phyloP scores from a whole-genome alignment of 2,329 filamentous ascomycete species.

The Aspergillus niger region DNA sequence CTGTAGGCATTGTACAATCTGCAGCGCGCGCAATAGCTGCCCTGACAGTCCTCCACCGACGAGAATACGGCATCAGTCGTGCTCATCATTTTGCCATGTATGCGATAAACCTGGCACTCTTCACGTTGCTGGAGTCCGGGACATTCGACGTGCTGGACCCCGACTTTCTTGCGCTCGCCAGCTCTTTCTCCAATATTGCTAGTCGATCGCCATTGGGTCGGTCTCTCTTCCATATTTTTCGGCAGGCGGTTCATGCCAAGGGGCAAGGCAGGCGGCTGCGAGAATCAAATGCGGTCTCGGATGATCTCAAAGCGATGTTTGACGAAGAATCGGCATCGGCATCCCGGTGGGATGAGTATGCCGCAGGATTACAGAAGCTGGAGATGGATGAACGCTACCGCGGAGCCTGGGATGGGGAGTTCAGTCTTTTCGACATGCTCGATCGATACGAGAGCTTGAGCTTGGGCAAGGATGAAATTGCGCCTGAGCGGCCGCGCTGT shows the following conservation, averaged over 20 bases:
- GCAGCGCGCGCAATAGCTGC: slow-evolving; percentile 35
- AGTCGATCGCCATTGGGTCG: slow-evolving; percentile 37
- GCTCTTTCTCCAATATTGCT: slow-evolving; percentile 37
- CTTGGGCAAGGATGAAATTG: slow-evolving; percentile 37
- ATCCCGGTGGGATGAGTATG: slow-evolving; percentile 34
- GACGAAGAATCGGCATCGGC: slow-evolving; percentile 27
- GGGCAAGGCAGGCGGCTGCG: slow-evolving; percentile 34
- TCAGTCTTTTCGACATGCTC: slow-evolving; percentile 39
- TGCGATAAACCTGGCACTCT: slow-evolving; percentile 41
- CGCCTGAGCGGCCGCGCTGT: slow-evolving; percentile 22
- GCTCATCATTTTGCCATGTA: slow-evolving; percentile 43
- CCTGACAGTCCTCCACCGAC: slow-evolving; percentile 33
- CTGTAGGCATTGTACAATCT: slow-evolving; percentile 26
- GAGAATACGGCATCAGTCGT: slow-evolving; percentile 37
- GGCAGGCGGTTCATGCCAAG: slow-evolving; percentile 35
- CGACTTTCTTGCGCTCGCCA: slow-evolving; percentile 38
- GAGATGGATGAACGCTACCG: slow-evolving; percentile 35
- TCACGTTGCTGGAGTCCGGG: slow-evolving; percentile 33
- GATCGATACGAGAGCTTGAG: slow-evolving; percentile 43
- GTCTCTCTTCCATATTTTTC: slow-evolving; percentile 41
- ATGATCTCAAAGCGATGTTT: slow-evolving; percentile 37
- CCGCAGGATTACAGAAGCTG: slow-evolving; percentile 38
- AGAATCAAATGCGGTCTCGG: slow-evolving; percentile 23
- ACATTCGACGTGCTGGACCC: slow-evolving; percentile 36
- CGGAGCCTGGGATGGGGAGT: slow-evolving; percentile 22